phyloP scores from a whole-genome alignment of 768 basidiomycete genomes.

The Austroboletus eburneus region DNA sequence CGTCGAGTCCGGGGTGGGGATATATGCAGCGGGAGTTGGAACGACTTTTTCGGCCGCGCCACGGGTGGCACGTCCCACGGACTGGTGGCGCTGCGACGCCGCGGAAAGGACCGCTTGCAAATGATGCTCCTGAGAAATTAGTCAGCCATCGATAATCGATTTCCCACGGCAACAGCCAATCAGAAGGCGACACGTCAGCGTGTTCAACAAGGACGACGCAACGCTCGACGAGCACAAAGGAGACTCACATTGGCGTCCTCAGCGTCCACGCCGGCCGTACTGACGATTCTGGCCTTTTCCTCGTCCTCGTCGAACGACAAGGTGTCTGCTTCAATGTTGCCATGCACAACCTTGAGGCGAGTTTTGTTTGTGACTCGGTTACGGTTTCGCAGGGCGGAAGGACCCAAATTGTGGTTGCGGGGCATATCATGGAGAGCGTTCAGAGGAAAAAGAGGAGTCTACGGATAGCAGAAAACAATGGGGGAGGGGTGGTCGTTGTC shows the following conservation, averaged over 20 bases:
- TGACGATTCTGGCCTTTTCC: constrained; percentile 76
- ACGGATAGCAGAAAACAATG: constrained; percentile 28
- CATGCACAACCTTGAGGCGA: constrained; percentile 78
- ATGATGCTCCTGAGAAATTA: constrained; percentile 51
- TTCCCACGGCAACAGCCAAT: constrained; percentile 47
- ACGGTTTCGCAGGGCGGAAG: constrained; percentile 78
- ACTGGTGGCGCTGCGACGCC: constrained; percentile 45
- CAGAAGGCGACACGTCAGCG: constrained; percentile 39
- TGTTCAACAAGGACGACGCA: constrained; percentile 41
- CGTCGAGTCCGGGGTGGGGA: constrained; percentile 90
- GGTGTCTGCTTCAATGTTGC: constrained; percentile 76
- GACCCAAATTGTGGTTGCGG: constrained; percentile 72
- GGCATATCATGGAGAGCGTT: constrained; percentile 78
- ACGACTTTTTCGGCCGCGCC: constrained; percentile 29
- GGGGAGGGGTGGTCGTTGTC: constrained; percentile 39
- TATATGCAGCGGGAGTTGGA: constrained; percentile 58
- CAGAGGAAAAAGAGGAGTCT: constrained; percentile 36
- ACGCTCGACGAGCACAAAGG: constrained; percentile 32
- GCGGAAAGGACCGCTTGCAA: constrained; percentile 55
- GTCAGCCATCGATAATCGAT: constrained; percentile 53
- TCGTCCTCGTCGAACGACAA: constrained; percentile 83
- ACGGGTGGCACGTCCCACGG: constrained; percentile 34
- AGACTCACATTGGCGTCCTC: constrained; percentile 89
- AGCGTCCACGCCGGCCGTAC: constrained; percentile 84
- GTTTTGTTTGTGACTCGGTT: constrained; percentile 93